Base-by-base conservation (phyloP, 768 basidiomycete species). In the Pulveroboletus sp. region DNA sequence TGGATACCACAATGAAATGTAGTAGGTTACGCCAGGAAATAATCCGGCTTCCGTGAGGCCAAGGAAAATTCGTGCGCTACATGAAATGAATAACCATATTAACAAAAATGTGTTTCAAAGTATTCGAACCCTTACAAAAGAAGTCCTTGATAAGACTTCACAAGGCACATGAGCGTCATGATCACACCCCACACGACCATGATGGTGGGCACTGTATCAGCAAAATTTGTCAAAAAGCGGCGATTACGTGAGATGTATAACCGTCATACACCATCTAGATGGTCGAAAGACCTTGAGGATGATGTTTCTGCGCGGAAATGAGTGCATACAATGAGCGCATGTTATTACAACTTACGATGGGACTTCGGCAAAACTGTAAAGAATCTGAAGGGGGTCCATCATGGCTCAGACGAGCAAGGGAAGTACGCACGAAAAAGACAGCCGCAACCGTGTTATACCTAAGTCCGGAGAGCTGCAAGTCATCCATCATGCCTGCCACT, bases 121-220 rank as follows among this genome's bases (percentile, higher is more conserved):
- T 4, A 13, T 8, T 1, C 21, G 27, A 34, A 45, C 14, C 19
- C 44, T 29, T 38, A 45, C 44, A 45, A n/a, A 27, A 45, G 14
- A 20, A 45, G 44, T 17, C 44, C 44, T 29, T 45, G 13, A 10
- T 45, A 45, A 5, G 27, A 38, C 9, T 38, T 45, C 19, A 45
- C 36, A n/a, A 45, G 27, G 27, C 36, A 45, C 44, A 31, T 45
- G 6, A 45, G 44, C 14, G 44, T 45, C 44, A 38, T 45, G 36
- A 38, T 14, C 9, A 25, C 13, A 20, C 44, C 44, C 44, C 44
- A 45, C 31, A 27, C 27, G n/a, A 45, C 25, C 44, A 45, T 45
- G 6, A 37, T 38, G 16, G 11, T 8, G 36, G 36, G 45, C 31
- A 45, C 45, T 45, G 21, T 6, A 38, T 20, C 29, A 2, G 13